Evolutionary conservation across 2,329 filamentous ascomycete genomes (phyloP).

Genomic region (Venturia aucupariae): DNA sequence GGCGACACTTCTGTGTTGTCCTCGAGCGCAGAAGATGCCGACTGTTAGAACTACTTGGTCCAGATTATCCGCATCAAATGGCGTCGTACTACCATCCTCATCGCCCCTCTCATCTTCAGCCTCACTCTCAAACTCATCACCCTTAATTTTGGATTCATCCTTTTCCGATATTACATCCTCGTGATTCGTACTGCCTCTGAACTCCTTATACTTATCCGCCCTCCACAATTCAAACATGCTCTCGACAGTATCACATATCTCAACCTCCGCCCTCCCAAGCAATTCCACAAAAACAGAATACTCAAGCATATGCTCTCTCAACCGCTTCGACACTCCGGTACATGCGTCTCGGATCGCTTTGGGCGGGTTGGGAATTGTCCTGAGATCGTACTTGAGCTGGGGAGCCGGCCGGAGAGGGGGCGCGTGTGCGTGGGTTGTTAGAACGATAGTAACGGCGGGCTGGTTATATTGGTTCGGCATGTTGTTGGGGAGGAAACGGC

Average conservation of each 20-base stretch:
- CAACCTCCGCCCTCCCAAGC: slow-evolving; percentile 16
- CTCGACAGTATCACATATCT: slow-evolving; percentile 15
- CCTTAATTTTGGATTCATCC: not conserved
- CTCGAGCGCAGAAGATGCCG: slow-evolving; percentile 21
- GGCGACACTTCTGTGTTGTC: slow-evolving; percentile 22
- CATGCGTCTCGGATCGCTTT: slow-evolving; percentile 17
- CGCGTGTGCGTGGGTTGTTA: slow-evolving; percentile 18
- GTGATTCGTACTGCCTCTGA: not conserved
- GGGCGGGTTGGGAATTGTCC: slow-evolving; percentile 19
- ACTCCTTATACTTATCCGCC: not conserved
- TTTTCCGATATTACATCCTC: not conserved
- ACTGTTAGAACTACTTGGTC: slow-evolving; percentile 13
- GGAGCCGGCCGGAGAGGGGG: slow-evolving; percentile 18
- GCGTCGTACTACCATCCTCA: not conserved
- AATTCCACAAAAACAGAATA: slow-evolving; percentile 15
- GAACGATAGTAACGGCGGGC: slow-evolving; percentile 13
- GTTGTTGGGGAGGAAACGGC: not conserved
- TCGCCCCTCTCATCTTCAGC: slow-evolving; percentile 1
- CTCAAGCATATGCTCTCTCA: slow-evolving; percentile 18
- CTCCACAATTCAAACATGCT: not conserved
- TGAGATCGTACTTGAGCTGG: slow-evolving; percentile 19
- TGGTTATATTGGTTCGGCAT: not conserved
- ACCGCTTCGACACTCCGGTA: slow-evolving; percentile 18
- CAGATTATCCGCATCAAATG: not conserved
- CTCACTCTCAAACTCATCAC: not conserved